These are phyloP conservation scores for Apiotrichum gamsii DNA, from an alignment of 1,284 basidiomycete genomes.

Conservation along the genomic window DNA sequence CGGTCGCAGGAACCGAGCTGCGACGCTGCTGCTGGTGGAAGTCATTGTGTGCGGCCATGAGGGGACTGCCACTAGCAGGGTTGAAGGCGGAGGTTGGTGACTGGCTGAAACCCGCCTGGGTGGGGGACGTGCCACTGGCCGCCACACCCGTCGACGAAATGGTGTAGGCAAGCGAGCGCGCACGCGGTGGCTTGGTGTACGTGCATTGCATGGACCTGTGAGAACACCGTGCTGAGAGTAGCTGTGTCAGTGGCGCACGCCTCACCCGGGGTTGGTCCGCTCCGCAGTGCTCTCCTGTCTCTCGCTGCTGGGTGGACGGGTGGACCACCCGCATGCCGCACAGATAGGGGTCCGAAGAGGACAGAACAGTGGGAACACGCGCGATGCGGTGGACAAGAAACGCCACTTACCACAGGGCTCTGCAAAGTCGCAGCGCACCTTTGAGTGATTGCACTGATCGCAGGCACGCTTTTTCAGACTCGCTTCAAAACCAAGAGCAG, in stretches of 20 bases:
- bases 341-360: no score
- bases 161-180: slow-evolving; percentile 11
- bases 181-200: slow-evolving; percentile 62
- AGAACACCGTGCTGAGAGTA: slow-evolving; percentile 62
- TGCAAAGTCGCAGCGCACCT: slow-evolving; percentile 70
- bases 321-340: no score
- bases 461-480: slow-evolving; percentile 51
- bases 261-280: no score
- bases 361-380: background rate
- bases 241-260: slow-evolving; percentile 9
- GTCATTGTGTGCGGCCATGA: background rate
- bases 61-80: no score
- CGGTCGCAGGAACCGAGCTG: slow-evolving; percentile 10
- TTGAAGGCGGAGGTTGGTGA: slow-evolving; percentile 3
- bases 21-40: background rate
- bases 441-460: slow-evolving; percentile 76
- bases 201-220: slow-evolving; percentile 70
- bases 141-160: background rate
- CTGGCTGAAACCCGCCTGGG: background rate
- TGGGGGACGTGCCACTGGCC: no score
- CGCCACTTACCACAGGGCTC: slow-evolving; percentile 60
- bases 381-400: slow-evolving; percentile 8
- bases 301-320: no score
- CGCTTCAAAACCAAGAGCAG: no score
- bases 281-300: no score